Conservation (phyloP, 1,284 basidiomycete genomes). For the Ceratobasidium theobromae region DNA sequence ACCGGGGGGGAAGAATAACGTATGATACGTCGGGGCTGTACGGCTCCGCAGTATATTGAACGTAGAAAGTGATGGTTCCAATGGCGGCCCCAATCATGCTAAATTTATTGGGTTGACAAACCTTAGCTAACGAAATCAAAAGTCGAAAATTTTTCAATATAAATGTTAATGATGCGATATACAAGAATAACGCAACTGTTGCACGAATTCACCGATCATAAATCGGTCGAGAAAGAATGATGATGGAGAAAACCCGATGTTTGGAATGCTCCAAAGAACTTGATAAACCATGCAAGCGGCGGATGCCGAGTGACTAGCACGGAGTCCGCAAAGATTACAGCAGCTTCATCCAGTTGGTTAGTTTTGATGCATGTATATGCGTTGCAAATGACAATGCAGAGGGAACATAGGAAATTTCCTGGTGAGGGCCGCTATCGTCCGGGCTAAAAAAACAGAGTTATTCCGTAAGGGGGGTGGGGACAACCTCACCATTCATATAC, state of each 20-base stretch:
- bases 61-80: constrained; percentile 50
- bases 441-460: too few species aligned
- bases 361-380: constrained; percentile 51
- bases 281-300: constrained; percentile 57
- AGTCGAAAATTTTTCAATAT: neutral
- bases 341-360: constrained; percentile 55
- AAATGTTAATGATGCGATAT: too few species aligned
- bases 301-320: too few species aligned
- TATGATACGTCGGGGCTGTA: constrained; percentile 23
- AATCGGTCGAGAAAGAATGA: constrained; percentile 72
- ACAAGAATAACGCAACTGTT: too few species aligned
- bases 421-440: too few species aligned
- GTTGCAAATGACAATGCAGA: constrained; percentile 51
- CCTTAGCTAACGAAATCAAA: constrained; percentile 12
- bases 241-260: constrained; percentile 66
- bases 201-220: constrained; percentile 45
- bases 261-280: constrained; percentile 64
- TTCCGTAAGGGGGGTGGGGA: too few species aligned
- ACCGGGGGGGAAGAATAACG: neutral
- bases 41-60: constrained; percentile 2
- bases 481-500: too few species aligned
- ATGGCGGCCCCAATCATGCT: constrained; percentile 78
- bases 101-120: constrained; percentile 58
- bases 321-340: constrained; percentile 56
- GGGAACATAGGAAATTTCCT: too few species aligned